Evolutionary conservation across 306 rosid genomes (phyloP).

Genomic region (Vicia sativa): DNA sequence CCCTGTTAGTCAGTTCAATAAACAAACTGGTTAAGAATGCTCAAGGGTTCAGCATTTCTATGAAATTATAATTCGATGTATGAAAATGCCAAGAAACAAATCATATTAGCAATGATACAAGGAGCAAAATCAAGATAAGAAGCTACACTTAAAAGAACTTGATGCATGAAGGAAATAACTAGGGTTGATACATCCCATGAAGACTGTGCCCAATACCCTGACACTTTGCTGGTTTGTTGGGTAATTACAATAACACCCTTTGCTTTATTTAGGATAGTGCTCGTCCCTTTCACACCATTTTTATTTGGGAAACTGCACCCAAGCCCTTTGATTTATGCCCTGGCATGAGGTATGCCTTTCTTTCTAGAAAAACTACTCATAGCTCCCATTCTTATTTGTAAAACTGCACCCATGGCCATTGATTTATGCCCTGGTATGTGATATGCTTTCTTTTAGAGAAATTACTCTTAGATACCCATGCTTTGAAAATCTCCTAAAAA

Average conservation of each 20-base stretch:
- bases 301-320: constrained; percentile 15
- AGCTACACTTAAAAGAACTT: neutral
- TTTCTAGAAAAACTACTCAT: neutral
- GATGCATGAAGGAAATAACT: neutral
- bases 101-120: neutral
- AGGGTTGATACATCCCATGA: neutral
- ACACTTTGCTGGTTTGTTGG: no score
- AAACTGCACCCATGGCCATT: neutral
- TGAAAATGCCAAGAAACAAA: constrained; percentile 6
- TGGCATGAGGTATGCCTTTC: neutral
- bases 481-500: neutral
- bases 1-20: constrained; percentile 15
- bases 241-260: neutral
- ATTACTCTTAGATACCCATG: neutral
- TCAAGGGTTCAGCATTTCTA: neutral
- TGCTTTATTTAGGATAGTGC: neutral
- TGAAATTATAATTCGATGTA: neutral
- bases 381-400: constrained; percentile 2
- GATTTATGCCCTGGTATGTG: neutral
- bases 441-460: neutral
- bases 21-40: neutral
- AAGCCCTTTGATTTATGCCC: neutral
- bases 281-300: neutral
- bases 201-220: neutral
- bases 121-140: neutral